These are phyloP conservation scores for Helotiales sp. DNA, from an alignment of 2,329 filamentous ascomycete species.

Conservation along the genomic window DNA sequence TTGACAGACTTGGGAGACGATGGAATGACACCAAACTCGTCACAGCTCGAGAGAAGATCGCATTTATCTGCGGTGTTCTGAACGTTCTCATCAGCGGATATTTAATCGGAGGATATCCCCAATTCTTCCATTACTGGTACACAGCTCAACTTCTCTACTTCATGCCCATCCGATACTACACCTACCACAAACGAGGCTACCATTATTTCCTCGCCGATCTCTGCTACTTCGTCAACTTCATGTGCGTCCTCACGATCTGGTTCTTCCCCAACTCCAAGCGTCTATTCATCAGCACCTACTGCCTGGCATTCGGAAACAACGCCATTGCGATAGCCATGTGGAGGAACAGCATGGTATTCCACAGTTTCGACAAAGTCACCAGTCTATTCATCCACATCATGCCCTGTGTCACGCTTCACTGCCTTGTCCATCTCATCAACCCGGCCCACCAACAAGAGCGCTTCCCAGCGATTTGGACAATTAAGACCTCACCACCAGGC, in stretches of 20 bases:
- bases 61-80: slow-evolving; percentile 93
- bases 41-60: slow-evolving; percentile 88
- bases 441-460: slow-evolving; percentile 66
- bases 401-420: slow-evolving; percentile 93
- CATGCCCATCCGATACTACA: slow-evolving; percentile 94
- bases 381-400: slow-evolving; percentile 99
- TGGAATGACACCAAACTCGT: slow-evolving; percentile 93
- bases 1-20: slow-evolving; percentile 82
- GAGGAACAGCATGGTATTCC: slow-evolving; percentile 97
- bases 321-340: slow-evolving; percentile 98
- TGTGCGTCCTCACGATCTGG: slow-evolving; percentile 84
- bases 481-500: slow-evolving; percentile 72
- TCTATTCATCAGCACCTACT: slow-evolving; percentile 90
- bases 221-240: slow-evolving; percentile 96
- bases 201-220: slow-evolving; percentile 98
- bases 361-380: slow-evolving; percentile 97
- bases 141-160: slow-evolving; percentile 87
- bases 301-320: slow-evolving; percentile 94
- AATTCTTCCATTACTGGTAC: slow-evolving; percentile 94
- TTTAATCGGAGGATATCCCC: slow-evolving; percentile 81
- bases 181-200: slow-evolving; percentile 88
- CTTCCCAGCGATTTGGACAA: slow-evolving; percentile 85
- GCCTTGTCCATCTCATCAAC: slow-evolving; percentile 82
- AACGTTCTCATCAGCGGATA: slow-evolving; percentile 98
- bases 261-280: slow-evolving; percentile 88